These are phyloP conservation scores for Penicillium crystallinum DNA, from an alignment of 495 filamentous ascomycete genomes.

Conservation along the genomic window DNA sequence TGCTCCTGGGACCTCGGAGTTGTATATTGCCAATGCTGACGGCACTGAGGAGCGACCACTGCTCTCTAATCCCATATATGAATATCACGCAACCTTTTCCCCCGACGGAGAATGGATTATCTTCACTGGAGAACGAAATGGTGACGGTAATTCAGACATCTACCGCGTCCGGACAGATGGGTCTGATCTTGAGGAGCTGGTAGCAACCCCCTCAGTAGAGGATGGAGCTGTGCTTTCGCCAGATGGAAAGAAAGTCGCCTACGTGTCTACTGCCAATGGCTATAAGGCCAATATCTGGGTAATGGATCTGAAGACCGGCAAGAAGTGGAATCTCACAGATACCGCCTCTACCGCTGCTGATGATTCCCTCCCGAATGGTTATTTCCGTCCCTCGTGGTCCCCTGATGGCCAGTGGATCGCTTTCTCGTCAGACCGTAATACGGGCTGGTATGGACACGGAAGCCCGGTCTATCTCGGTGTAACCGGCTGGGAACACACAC, in stretches of 20 bases:
- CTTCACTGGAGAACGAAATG: slow-evolving; percentile 26
- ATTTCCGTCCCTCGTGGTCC: slow-evolving; percentile 33
- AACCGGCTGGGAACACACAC: slow-evolving; percentile 29
- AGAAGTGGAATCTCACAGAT: slow-evolving; percentile 24
- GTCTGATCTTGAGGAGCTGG: slow-evolving; percentile 16
- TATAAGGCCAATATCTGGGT: slow-evolving; percentile 27
- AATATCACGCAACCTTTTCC: slow-evolving; percentile 35
- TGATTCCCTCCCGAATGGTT: slow-evolving; percentile 10
- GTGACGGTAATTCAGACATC: slow-evolving; percentile 29
- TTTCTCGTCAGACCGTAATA: slow-evolving; percentile 22
- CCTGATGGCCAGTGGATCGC: slow-evolving; percentile 24
- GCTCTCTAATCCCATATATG: slow-evolving; percentile 23
- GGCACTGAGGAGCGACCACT: slow-evolving; percentile 27
- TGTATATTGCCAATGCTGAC: slow-evolving; percentile 32
- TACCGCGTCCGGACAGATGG: slow-evolving; percentile 25
- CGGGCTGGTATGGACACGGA: slow-evolving; percentile 23
- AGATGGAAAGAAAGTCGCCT: slow-evolving; percentile 20
- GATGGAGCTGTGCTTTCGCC: slow-evolving; percentile 25
- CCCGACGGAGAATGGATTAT: slow-evolving; percentile 27
- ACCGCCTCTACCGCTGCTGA: background rate
- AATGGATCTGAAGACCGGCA: slow-evolving; percentile 20
- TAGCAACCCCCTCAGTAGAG: slow-evolving; percentile 18
- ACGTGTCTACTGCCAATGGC: slow-evolving; percentile 22
- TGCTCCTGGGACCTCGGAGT: slow-evolving; percentile 22
- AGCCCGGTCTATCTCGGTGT: slow-evolving; percentile 12